Conservation (phyloP, 345 rosid genomes). For the Durio zibethinus region DNA sequence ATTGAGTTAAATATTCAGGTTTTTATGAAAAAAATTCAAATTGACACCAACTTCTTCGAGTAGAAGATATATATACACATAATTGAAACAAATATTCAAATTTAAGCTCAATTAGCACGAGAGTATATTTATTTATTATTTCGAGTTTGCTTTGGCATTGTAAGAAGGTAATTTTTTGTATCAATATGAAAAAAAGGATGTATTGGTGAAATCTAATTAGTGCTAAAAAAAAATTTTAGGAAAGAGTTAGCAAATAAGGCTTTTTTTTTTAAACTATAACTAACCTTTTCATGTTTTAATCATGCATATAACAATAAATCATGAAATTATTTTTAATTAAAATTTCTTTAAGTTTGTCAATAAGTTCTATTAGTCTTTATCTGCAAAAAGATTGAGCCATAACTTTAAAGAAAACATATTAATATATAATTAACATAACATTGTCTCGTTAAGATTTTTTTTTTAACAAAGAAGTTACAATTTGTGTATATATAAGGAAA, state of each 20-base stretch:
- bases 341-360: neutral
- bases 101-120: too few species aligned
- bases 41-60: neutral
- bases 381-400: neutral
- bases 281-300: neutral
- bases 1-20: too few species aligned
- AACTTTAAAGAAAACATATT: neutral
- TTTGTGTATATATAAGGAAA: too few species aligned
- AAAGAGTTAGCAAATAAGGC: neutral
- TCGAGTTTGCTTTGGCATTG: too few species aligned
- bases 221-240: neutral
- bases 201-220: too few species aligned
- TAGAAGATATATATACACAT: neutral
- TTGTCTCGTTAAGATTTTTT: too few species aligned
- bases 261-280: neutral
- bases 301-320: neutral
- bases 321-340: neutral
- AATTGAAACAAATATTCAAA: neutral
- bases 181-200: too few species aligned
- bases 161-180: too few species aligned
- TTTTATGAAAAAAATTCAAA: too few species aligned
- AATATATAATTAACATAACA: neutral
- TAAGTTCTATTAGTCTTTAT: neutral
- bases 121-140: too few species aligned
- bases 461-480: too few species aligned